Conservation (phyloP, 306 rosid species). For the Ammopiptanthus mongolicus region DNA sequence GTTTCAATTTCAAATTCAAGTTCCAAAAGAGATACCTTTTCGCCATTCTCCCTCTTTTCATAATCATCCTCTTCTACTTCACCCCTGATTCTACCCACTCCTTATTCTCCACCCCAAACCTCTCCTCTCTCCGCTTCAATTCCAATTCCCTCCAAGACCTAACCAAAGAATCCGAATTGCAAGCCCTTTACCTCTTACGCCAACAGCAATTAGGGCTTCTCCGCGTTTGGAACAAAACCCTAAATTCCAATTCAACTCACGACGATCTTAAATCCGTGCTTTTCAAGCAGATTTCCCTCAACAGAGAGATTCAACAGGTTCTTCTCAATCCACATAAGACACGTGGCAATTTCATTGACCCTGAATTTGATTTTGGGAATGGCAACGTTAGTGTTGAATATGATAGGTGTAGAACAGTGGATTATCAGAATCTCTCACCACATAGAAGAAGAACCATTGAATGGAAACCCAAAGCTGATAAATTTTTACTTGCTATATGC, state of each 20-base stretch:
- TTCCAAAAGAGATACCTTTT: conserved; percentile 48
- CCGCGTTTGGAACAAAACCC: conserved; percentile 50
- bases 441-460: conserved; percentile 58
- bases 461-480: conserved; percentile 63
- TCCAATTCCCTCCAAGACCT: conserved; percentile 24
- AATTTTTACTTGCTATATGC: conserved; percentile 64
- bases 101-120: conserved; percentile 42
- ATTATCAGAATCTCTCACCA: conserved; percentile 38
- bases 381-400: conserved; percentile 26
- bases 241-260: conserved; percentile 20
- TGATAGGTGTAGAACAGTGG: conserved; percentile 48
- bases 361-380: conserved; percentile 25
- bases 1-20: conserved; percentile 26
- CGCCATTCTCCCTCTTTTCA: conserved; percentile 48
- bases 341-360: conserved; percentile 24
- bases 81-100: conserved; percentile 34
- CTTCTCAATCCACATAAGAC: conserved; percentile 44
- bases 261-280: conserved; percentile 43
- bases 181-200: conserved; percentile 59
- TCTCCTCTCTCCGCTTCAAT: conserved; percentile 20
- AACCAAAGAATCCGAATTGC: conserved; percentile 60
- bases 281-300: conserved; percentile 57
- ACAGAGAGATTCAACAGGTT: conserved; percentile 63
- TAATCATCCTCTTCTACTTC: conserved; percentile 42
- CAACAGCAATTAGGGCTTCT: conserved; percentile 59